Base-by-base conservation (phyloP, 2,329 filamentous ascomycete species). In the Aspergillus bombycis region DNA sequence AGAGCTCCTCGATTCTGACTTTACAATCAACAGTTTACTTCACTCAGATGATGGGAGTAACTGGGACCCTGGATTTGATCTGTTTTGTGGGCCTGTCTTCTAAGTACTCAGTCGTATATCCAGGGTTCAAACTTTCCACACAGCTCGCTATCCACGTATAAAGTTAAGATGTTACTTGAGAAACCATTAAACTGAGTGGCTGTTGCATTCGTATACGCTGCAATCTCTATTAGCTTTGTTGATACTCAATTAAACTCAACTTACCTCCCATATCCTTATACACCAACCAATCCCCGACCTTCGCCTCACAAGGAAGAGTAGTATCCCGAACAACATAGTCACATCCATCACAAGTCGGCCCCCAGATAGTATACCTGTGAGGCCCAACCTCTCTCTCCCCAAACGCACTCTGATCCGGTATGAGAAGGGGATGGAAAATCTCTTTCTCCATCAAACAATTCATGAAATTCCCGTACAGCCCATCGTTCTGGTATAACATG, bases 401-500 rank as follows among this genome's bases (percentile, higher is more conserved):
- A 32, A 14, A 36, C 11, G 4, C 28, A n/a, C 8, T 26, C 14
- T 36, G 30, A 43, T 43, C 41, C 16, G 53, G 36, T n/a, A 70
- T 36, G 23, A 70, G 54, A 19, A 50, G 46, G 3, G 68, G 68
- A 41, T 48, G 36, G 59, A 67, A 59, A 3, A 58, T 54, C 43
- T 70, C 65, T n/a, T 70, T 62, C 45, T 71, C 68, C 38, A 70
- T 58, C n/a, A 69, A 48, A 11, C 70, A 61, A 56, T 68, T 69
- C 65, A 66, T 68, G 30, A 73, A 73, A 55, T 66, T 69, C 1
- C 71, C 71, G 36, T 73, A 73, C 9, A 73, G 53, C 0, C 71
- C 71, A 61, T 73, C 71, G 45, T 72, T 73, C 21, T 69, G 69
- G 48, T 73, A 73, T 4, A 73, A 64, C 70, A 73, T 73, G 21